These are phyloP conservation scores for Trichoderma asperellum DNA, from an alignment of 2,329 filamentous ascomycete species.

Conservation along the genomic window DNA sequence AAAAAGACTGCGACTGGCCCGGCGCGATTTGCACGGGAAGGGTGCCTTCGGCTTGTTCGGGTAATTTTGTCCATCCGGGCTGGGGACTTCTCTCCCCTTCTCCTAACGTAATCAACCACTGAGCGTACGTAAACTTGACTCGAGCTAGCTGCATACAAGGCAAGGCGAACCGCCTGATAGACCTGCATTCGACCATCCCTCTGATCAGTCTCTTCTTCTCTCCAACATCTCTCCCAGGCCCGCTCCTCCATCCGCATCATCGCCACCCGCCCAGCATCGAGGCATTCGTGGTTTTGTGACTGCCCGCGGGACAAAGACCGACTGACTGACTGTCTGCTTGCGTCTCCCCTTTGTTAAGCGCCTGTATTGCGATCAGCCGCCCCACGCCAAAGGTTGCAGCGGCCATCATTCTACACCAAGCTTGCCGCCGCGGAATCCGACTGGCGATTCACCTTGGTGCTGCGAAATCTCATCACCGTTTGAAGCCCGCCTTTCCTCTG, in stretches of 20 bases:
- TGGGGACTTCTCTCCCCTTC: constrained; percentile 12
- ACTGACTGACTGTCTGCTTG: constrained; percentile 2
- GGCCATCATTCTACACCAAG: constrained; percentile 8
- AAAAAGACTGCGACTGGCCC: neutral
- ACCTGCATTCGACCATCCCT: constrained; percentile 3
- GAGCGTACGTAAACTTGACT: constrained; percentile 25
- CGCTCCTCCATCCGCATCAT: neutral
- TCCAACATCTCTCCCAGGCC: neutral
- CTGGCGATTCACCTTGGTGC: constrained; percentile 1
- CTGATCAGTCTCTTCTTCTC: constrained; percentile 7
- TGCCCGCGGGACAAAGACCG: constrained; percentile 6
- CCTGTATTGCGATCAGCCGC: constrained; percentile 26
- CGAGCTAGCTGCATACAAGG: constrained; percentile 21
- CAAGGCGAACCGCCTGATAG: constrained; percentile 18
- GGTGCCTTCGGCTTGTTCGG: constrained; percentile 7
- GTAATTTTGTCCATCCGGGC: constrained; percentile 13
- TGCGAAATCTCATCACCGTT: constrained; percentile 13
- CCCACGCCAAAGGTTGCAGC: constrained; percentile 15
- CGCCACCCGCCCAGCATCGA: constrained; percentile 11
- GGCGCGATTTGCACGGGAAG: neutral
- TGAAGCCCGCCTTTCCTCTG: neutral
- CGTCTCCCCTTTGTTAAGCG: constrained; percentile 27
- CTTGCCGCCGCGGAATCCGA: constrained; percentile 17
- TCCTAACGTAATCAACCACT: constrained; percentile 27
- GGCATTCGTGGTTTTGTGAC: constrained; percentile 1